Conservation (phyloP, 2,329 filamentous ascomycete genomes). For the Trichophyton schoenleinii region DNA sequence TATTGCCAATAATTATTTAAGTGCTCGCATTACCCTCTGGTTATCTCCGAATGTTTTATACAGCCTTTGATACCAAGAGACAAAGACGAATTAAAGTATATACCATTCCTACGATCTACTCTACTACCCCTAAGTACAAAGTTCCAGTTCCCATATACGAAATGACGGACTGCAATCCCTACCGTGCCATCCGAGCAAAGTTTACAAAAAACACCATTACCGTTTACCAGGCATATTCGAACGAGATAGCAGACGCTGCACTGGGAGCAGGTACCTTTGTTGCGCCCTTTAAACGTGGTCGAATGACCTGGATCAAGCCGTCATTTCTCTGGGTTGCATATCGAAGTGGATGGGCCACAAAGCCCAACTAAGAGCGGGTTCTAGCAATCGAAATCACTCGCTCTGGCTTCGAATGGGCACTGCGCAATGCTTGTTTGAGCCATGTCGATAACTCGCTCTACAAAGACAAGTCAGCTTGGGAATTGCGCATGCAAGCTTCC, state of each 20-base stretch:
- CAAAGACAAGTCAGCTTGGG: slow-evolving; percentile 15
- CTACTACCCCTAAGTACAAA: background rate
- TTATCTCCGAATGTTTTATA: no score
- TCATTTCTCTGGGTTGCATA: slow-evolving; percentile 55
- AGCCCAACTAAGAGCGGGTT: slow-evolving; percentile 42
- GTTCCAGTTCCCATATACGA: background rate
- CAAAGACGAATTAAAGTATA: background rate
- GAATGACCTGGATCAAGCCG: slow-evolving; percentile 56
- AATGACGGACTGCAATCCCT: slow-evolving; percentile 12
- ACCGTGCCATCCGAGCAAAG: slow-evolving; percentile 42
- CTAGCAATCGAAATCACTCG: slow-evolving; percentile 46
- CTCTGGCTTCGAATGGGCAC: slow-evolving; percentile 37
- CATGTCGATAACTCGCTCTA: slow-evolving; percentile 10
- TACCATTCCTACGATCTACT: background rate
- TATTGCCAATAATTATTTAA: no score
- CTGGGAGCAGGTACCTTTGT: slow-evolving; percentile 40
- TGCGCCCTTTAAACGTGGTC: slow-evolving; percentile 38
- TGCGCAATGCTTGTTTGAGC: slow-evolving; percentile 21
- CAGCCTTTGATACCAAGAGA: no score
- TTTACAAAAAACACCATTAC: slow-evolving; percentile 43
- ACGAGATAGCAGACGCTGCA: slow-evolving; percentile 42
- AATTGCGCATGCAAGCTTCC: slow-evolving; percentile 12
- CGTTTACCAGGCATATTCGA: slow-evolving; percentile 50
- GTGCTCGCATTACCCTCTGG: no score
- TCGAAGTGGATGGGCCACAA: slow-evolving; percentile 47